Evolutionary conservation across 2,329 filamentous ascomycete species (phyloP), one percentile per base, ranked within the genome.

Genomic region (Thielaviopsis populi): DNA sequence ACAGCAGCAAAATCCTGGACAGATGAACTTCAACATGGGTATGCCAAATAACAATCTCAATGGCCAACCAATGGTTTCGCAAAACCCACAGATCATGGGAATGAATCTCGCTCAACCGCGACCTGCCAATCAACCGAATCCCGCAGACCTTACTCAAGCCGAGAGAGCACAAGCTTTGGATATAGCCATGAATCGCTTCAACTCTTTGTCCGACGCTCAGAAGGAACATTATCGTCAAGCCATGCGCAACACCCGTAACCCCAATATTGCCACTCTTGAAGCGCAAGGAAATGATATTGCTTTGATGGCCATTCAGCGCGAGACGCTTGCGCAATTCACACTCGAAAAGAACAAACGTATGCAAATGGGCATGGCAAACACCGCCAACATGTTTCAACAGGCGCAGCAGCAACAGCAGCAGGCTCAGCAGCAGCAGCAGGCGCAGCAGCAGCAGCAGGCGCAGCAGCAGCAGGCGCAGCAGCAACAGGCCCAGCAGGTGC

Each of bases 1-100:
- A 13, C 59, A 63, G n/a, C 62, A 74, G 61, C 74, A 74, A 61
- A 64, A 74, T 59, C 72, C 73, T 67, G 72, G 74, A 68, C 69
- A 70, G 48, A 73, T 64, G 24, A 43, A 33, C 41, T 64, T 64
- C 43, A 37, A 22, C 10, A 24, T 64, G 41, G 62, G 22, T 17
- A 27, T 59, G 56, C 1, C 54, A 41, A 64, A 54, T 30, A 40
- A 41, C 19, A 53, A 48, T 19, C 8, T 64, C 3, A 71, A 73
- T 40, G 67, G 63, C 10, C 68, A 70, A 68, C 53, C 53, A n/a
- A 56, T 56, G 53, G 53, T 56, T 10, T 7, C 53, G 7, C 53
- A 56, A 19, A 72, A 70, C 54, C 68, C 70, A 42, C 70, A 69
- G 53, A 71, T 74, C 68, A 68, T 65, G 43, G 69, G 68, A 10